Evolutionary conservation across 768 basidiomycete genomes (phyloP), one percentile per base, ranked within the genome.

Genomic region (Amyloporia xantha): DNA sequence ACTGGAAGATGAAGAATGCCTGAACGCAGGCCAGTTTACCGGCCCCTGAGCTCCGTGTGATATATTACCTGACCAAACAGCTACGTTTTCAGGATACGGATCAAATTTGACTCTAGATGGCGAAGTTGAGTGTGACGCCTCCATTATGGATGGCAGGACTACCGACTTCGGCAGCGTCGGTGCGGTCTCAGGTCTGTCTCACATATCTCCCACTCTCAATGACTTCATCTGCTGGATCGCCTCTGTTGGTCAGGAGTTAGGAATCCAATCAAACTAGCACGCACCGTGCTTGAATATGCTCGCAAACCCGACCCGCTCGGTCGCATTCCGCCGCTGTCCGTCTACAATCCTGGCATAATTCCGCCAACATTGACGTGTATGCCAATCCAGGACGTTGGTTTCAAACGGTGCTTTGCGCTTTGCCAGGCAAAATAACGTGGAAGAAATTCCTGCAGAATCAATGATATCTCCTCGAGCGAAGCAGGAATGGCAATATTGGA

Each of bases 31-130:
- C 81, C 41, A 20, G 64, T 28, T 42, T n/a, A n/a, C n/a, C n/a
- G n/a, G n/a, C n/a, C n/a, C n/a, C n/a, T n/a, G n/a, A n/a, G 15
- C 40, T 44, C 40, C 23, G n/a, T 21, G 38, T 19, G 27, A n/a
- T 25, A 39, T 25, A 36, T 36, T 19, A 17, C 25, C 23, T 30
- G 39, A 21, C 41, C 23, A 21, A 39, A 37, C 23, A 19, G 13
- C 23, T 30, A 41, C 38, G 45, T 19, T 46, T 30, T 28, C 44
- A 83, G 86, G 88, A 1, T 79, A 75, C 52, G 88, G 90, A 3
- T 87, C 89, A 1, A 91, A 91, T 62, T 68, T 91, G 40, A 89
- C 86, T 0, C 54, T 82, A 2, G 71, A 77, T n/a, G 87, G 90
- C 12, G 69, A 68, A 2, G 87, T 90, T 15, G 89, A 91, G 66